Evolutionary conservation across 257 asterid genomes (phyloP), one percentile per base, ranked within the genome.

Genomic region (Avicennia marina): DNA sequence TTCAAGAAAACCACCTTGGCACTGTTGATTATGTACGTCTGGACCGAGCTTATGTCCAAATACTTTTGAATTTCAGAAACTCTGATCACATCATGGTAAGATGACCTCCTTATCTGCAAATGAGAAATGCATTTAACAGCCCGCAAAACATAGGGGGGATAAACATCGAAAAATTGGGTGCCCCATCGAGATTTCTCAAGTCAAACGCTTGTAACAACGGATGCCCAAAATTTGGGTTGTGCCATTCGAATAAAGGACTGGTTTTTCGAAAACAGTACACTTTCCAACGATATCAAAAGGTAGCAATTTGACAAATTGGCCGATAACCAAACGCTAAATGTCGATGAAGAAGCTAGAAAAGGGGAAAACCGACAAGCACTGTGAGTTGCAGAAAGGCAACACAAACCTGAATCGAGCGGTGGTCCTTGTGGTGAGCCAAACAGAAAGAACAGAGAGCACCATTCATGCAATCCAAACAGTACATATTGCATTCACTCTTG

Each of bases 1-100:
- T 73, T 75, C 59, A 81, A 68, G 77, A 81, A 81, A 57, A 81
- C 71, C 48, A 81, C 89, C 71, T 81, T 78, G 29, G 89, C 80
- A 42, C 81, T 64, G 56, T 81, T 81, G 70, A 73, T 78, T n/a
- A 81, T 75, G 77, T 78, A 81, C 6, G 89, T 68, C 85, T 81
- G 82, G 13, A 41, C 47, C 2, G 6, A 2, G 20, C 47, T 12
- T 2, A 15, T 41, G 47, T 41, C 47, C 47, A 41, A 4, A 4
- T 12, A 41, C 12, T 41, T 41, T 4, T 41, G 20, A 15, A 15
- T 15, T 13, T 41, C 47, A 13, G 20, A 13, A 41, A 41, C 20
- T 12, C 47, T 41, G 20, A 41, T 41, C 4, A 41, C 47, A 41
- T 41, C 47, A 41, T 41, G 47, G 20, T 41, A 41, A 2, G 20